Evolutionary conservation across 257 asterid genomes (phyloP), one percentile per base, ranked within the genome.

Genomic region (Agastache rugosa): DNA sequence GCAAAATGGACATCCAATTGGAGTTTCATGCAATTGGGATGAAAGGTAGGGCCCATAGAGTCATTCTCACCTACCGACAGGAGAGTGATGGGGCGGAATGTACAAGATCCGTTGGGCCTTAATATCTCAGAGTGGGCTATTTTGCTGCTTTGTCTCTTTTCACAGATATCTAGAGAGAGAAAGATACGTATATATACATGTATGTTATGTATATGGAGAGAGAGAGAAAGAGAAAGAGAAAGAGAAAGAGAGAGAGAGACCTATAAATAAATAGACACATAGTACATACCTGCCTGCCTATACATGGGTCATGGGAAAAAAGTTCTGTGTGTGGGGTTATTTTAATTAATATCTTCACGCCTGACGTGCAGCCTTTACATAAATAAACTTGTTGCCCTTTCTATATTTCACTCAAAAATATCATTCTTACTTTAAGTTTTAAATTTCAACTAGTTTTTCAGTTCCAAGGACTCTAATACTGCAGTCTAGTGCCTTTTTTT

Each of bases 41-140:
- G 72, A 37, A 42, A 39, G 10, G 31, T 16, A 19, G 85, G 87
- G 69, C 72, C 81, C 68, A 19, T 16, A 17, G 27, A 17, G 86
- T 85, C 81, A n/a, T 69, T 71, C 81, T 86, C 84, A 71, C 76
- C 79, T 54, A 65, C 88, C 82, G 88, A 83, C 88, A 83, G 7
- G 80, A 86, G 59, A 83, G 82, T 55, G 87, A 86, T 73, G 88
- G 89, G 81, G 79, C 78, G 35, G 76, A 75, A 78, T 78, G 74
- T 34, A 17, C 20, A 16, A 72, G 83, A 84, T 73, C 74, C 68
- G 37, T 71, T 69, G 76, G 77, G 59, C 79, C 78, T 51, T 16
- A n/a, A 68, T 78, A 76, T 82, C 75, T 67, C 50, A 60, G 27
- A 11, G 48, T 78, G 75, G 44, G 19, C 83, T 74, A 64, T 63